Base-by-base conservation (phyloP, 1,284 basidiomycete genomes). In the Ustilago lituana region DNA sequence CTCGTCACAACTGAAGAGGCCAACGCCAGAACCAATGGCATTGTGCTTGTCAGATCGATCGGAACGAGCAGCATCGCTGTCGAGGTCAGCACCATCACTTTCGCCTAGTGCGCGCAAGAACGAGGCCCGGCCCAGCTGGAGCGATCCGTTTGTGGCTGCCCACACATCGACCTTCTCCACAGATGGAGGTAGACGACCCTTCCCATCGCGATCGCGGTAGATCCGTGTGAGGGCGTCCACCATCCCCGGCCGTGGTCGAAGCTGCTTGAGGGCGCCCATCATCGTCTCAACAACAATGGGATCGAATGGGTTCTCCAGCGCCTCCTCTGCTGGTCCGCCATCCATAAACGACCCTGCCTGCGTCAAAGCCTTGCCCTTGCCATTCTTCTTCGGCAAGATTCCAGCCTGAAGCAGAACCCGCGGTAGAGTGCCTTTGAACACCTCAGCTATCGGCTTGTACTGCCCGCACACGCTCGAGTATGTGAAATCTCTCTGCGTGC, bases 1-100 rank as follows among this genome's bases (percentile, higher is more conserved):
- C 45, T 78, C 76, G 53, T 78, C 76, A 41, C 76, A 78, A 48
- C 66, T 71, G 29, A 73, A 76, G 5, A 78, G 37, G 8, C 74
- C 74, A 14, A 76, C 56, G 2, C 67, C 74, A 2, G 57, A 11
- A 11, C 73, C 69, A 2, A 55, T 40, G 5, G 38, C 26, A 8
- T 49, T 58, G 26, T 61, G 24, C 29, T 47, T 12, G n/a, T 29
- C 45, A 4, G 52, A 41, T 1, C 51, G 45, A 31, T 60, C 47
- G 10, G 45, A 32, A 10, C 56, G 37, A n/a, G 68, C 48, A 4
- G 66, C 61, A 9, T 57, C 60, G n/a, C 41, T 60, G 37, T 66
- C 62, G 23, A 78, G 63, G 22, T 72, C 68, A 9, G 51, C 58
- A 6, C 68, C 68, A 22, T 66, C 55, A 5, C 20, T 41, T 4